Evolutionary conservation across 768 basidiomycete species (phyloP), one percentile per base, ranked within the genome.

Genomic region (Lentinula sp.): DNA sequence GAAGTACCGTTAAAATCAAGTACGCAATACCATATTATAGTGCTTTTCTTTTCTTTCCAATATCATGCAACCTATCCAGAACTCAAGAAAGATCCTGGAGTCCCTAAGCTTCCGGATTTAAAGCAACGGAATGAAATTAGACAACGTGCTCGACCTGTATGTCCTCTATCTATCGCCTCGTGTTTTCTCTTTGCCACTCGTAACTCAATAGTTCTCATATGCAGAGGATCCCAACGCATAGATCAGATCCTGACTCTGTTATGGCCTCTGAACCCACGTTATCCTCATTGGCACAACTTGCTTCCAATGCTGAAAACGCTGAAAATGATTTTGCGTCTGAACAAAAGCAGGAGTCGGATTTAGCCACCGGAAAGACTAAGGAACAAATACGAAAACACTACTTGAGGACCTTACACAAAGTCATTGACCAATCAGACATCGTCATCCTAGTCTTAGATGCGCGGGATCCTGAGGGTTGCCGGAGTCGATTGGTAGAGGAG

Each of bases 381-480:
- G 86, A 89, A 65, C 89, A 91, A 64, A 70, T 85, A 31, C 83
- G 88, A 34, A 80, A 83, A 59, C 81, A 91, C 66, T 92, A 93
- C 67, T 75, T 95, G 51, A 85, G 89, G 42, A 80, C 88, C 1
- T 73, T 98, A 23, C 87, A 93, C 74, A 94, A 91, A 75, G 96
- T 99, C 49, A 89, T 98, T 62, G 95, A 97, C 64, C 81, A 95
- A 68, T 88, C 90, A 64, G 95, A 98, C 70, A 90, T 99, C 35
- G 75, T 98, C 55, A 80, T 98, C 49, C 87, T 91, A 39, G 91
- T 93, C 0, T 79, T 98, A 15, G 97, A 98, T 74, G 95, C 95
- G 1, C 79, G 96, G 43, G 96, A 98, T 76, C 96, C 97, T 2
- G 90, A 96, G 61, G 95, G 96, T 0, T 95, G 93, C 45, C 75